Evolutionary conservation across 805 yeast species (phyloP), one percentile per base, ranked within the genome.

Genomic region (Teunomyces stri): DNA sequence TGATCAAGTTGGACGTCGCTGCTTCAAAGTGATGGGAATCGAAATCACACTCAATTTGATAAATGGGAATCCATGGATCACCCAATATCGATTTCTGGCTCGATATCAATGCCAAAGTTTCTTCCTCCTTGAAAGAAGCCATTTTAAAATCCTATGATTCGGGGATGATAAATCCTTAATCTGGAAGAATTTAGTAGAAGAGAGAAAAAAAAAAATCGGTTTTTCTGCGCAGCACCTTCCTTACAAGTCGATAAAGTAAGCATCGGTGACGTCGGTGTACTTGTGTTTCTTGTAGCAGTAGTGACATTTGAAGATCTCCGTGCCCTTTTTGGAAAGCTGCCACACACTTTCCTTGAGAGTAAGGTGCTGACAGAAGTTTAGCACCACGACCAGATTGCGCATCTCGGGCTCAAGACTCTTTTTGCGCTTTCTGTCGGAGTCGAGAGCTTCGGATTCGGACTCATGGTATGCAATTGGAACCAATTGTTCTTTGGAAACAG

Each of bases 1-100:
- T 75, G 45, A 89, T 86, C 50, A 89, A 74, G 63, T 89, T 87
- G 38, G 79, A 65, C 91, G 89, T 85, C 5, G 96, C 96, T 2
- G 69, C 68, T 47, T 81, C 83, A 59, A 84, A 89, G 65, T 89
- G 88, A 4, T 62, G 64, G 11, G 72, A 58, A 10, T 68, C 68
- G 55, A 84, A 84, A 3, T 72, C 79, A 2, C 76, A 83, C 0
- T 59, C 59, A 0, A 69, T 60, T 48, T 74, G 72, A 56, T 78
- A 84, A 0, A 85, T 61, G 0, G 86, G 81, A 15, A 78, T 76
- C 94, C 94, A 86, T 33, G 70, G 69, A 1, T 68, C 62, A 0
- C 91, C 91, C 30, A 86, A 60, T 0, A 62, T 60, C 0, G 88
- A 80, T 11, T 55, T 54, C 10, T 56, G 49, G 11, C 28, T 6